phyloP scores from a whole-genome alignment of 306 rosid genomes.

The Prunus dulcis region DNA sequence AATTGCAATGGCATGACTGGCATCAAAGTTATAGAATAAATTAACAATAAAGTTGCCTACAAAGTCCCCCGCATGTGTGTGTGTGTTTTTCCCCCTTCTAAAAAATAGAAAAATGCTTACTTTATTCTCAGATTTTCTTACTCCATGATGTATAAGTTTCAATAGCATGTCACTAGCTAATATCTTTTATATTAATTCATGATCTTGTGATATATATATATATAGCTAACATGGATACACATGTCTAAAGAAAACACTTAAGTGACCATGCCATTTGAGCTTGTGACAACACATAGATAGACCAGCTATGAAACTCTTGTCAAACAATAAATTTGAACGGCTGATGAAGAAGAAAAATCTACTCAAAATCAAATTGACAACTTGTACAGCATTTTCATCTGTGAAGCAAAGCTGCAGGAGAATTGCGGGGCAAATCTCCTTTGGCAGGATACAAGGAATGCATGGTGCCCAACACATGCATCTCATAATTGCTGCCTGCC shows the following conservation, averaged over 20 bases:
- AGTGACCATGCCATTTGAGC: background rate
- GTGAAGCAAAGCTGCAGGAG: constrained; percentile 11
- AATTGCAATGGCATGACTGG: too few relatives aligned
- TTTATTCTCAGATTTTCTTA: background rate
- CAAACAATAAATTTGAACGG: background rate
- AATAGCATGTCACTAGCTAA: background rate
- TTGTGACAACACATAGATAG: background rate
- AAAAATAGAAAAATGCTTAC: background rate
- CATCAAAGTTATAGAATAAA: too few relatives aligned
- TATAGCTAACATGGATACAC: background rate
- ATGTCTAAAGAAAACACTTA: background rate
- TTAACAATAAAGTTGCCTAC: too few relatives aligned
- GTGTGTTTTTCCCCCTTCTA: too few relatives aligned
- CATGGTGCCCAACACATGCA: background rate
- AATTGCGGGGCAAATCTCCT: constrained; percentile 40
- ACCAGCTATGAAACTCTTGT: background rate
- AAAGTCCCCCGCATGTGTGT: too few relatives aligned
- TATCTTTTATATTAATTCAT: background rate
- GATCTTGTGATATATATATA: background rate
- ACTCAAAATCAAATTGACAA: background rate
- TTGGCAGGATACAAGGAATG: constrained; percentile 22
- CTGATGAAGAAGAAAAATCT: background rate
- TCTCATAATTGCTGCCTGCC: constrained; percentile 18
- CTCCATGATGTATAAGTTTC: background rate
- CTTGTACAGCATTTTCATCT: background rate